A percentile compares a stretch with the other conserved stretches of the same genome.
Conservation (phyloP, 2,329 filamentous ascomycete genomes). For the Neofusicoccum parvum region DNA sequence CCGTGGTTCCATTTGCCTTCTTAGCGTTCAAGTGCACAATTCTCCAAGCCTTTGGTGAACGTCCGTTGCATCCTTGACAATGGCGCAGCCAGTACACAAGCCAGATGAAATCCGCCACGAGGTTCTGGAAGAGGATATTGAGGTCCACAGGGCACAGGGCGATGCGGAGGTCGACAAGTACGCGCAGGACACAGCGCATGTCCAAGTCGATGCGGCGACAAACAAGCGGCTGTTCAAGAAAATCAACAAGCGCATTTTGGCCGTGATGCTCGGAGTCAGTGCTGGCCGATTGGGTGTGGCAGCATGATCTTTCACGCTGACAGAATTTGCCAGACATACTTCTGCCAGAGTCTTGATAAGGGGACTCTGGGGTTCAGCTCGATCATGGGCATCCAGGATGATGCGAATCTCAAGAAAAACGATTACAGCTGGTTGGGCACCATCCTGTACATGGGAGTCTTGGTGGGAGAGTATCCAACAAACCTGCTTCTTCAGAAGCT, state of each 20-base stretch:
- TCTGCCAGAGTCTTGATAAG: slow-evolving; percentile 65
- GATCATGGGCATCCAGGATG: slow-evolving; percentile 63
- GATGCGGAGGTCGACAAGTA: slow-evolving; percentile 9
- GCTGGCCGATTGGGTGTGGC: too few relatives aligned
- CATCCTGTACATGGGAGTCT: slow-evolving; percentile 58
- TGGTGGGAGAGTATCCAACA: slow-evolving; percentile 56
- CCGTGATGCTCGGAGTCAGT: slow-evolving; percentile 23
- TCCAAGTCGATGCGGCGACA: slow-evolving; percentile 24
- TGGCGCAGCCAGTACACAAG: not conserved
- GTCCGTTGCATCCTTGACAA: not conserved
- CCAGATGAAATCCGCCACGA: not conserved
- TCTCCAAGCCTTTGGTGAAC: too few relatives aligned
- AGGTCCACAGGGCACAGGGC: not conserved
- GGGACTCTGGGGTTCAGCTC: slow-evolving; percentile 63
- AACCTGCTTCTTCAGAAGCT: slow-evolving; percentile 61
- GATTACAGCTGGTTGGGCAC: slow-evolving; percentile 57
- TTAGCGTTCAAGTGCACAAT: not conserved
- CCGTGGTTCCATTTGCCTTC: too few relatives aligned
- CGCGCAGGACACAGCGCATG: not conserved
- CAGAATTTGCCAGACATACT: slow-evolving; percentile 45
- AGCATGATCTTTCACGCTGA: not conserved
- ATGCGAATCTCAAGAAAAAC: slow-evolving; percentile 58
- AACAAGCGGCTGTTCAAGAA: slow-evolving; percentile 27
- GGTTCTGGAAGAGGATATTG: not conserved
- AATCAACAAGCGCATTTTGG: slow-evolving; percentile 26